These are phyloP conservation scores for Talaromyces liani DNA, from an alignment of 495 filamentous ascomycete genomes.

Conservation along the genomic window DNA sequence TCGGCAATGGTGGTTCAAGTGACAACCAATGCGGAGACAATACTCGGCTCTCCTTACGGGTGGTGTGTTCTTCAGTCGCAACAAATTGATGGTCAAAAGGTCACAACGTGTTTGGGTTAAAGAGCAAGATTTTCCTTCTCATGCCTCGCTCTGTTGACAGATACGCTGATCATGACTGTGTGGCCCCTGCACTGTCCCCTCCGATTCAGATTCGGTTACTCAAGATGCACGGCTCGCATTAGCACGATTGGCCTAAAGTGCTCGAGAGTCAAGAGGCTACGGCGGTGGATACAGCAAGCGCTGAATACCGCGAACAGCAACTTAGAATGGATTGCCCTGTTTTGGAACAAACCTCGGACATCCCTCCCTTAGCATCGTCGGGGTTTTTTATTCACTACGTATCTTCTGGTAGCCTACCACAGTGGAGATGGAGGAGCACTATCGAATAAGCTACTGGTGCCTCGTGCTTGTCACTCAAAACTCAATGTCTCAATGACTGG, in stretches of 20 bases:
- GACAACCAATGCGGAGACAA: not conserved
- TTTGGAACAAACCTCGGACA: not conserved
- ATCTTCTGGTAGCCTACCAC: not conserved
- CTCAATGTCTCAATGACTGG: not conserved
- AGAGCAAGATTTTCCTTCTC: not conserved
- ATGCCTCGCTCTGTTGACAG: not conserved
- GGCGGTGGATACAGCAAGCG: not conserved
- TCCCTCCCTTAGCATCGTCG: not conserved
- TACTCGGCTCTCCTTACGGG: not conserved
- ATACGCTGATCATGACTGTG: not conserved
- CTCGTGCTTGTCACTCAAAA: not conserved
- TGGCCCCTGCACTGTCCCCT: not conserved
- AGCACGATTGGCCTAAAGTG: not conserved
- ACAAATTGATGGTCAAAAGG: not conserved
- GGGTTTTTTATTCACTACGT: not conserved
- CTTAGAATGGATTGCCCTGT: not conserved
- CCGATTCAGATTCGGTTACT: not conserved
- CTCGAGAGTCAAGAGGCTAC: not conserved
- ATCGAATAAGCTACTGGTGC: not conserved
- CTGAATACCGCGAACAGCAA: not conserved
- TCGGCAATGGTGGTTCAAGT: not conserved
- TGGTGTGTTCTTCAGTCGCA: not conserved
- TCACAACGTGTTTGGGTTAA: not conserved
- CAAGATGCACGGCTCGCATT: not conserved
- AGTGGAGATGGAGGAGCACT: not conserved